phyloP scores from a whole-genome alignment of 176 grass and related monocot genomes.

The Zea luxurians region DNA sequence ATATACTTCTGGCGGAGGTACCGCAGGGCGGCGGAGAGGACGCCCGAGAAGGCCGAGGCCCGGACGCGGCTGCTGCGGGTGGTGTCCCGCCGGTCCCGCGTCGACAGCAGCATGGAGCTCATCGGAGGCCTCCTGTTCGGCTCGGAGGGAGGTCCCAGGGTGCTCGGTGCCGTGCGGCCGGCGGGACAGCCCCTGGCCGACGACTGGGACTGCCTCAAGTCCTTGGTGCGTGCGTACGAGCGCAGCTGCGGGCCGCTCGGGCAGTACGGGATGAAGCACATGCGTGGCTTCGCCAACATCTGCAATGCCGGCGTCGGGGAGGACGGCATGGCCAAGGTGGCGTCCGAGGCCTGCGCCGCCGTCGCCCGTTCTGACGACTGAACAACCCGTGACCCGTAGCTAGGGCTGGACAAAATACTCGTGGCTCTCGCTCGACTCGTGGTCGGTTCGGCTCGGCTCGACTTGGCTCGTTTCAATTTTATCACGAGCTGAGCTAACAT shows the following conservation, averaged over 20 bases:
- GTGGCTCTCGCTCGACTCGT: too few species aligned
- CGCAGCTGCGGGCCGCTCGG: slow-evolving; percentile 52
- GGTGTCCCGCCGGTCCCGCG: slow-evolving; percentile 54
- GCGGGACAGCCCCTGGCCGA: slow-evolving; percentile 56
- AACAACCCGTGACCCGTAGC: neutral
- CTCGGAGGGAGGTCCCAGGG: slow-evolving; percentile 27
- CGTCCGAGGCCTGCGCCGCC: slow-evolving; percentile 50
- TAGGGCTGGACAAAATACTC: too few species aligned
- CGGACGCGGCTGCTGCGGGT: slow-evolving; percentile 53
- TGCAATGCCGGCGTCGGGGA: slow-evolving; percentile 59
- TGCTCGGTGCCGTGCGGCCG: slow-evolving; percentile 48
- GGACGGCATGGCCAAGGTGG: slow-evolving; percentile 50
- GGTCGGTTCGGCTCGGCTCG: too few species aligned
- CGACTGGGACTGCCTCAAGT: slow-evolving; percentile 83
- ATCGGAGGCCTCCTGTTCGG: slow-evolving; percentile 68
- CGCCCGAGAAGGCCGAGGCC: slow-evolving; percentile 49
- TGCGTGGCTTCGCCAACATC: slow-evolving; percentile 73
- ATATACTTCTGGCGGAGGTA: slow-evolving; percentile 72
- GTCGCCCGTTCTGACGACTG: neutral
- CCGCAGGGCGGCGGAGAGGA: slow-evolving; percentile 36
- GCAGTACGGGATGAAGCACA: slow-evolving; percentile 93
- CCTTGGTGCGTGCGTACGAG: slow-evolving; percentile 58
- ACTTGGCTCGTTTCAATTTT: too few species aligned
- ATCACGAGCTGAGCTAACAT: too few species aligned
- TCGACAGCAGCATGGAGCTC: slow-evolving; percentile 66